These are phyloP conservation scores for Neurospora pannonica DNA, from an alignment of 495 filamentous ascomycete genomes.

Conservation along the genomic window DNA sequence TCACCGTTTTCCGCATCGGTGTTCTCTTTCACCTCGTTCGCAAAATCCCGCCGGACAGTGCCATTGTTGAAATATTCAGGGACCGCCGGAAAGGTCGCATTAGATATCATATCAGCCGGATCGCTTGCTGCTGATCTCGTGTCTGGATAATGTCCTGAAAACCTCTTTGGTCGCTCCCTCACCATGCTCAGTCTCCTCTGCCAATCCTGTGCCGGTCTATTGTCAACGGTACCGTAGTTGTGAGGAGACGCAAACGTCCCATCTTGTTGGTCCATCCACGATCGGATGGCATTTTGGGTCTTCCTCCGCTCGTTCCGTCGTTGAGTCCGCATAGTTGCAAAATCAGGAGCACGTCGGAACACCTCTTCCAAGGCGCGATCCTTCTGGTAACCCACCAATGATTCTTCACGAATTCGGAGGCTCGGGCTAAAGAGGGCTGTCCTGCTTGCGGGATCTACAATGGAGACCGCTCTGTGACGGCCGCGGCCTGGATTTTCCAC, in stretches of 20 bases:
- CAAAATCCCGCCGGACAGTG: conserved; percentile 19
- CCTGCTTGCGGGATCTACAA: conserved; percentile 41
- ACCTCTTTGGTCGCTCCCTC: conserved; percentile 30
- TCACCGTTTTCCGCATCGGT: conserved; percentile 81
- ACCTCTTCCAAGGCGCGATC: conserved; percentile 89
- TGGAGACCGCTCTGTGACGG: conserved; percentile 39
- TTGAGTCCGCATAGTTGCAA: conserved; percentile 34
- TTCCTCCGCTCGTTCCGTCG: conserved; percentile 51
- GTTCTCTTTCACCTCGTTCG: conserved; percentile 32
- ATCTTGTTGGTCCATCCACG: conserved; percentile 75
- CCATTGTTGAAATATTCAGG: conserved; percentile 13
- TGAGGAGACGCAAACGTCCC: conserved; percentile 52
- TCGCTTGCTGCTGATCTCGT: conserved; percentile 45
- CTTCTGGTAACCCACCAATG: conserved; percentile 74
- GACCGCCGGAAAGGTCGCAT: conserved; percentile 26
- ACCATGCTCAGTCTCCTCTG: conserved; percentile 33
- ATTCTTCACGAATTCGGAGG: conserved; percentile 67
- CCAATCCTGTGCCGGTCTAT: conserved; percentile 27
- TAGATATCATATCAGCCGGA: conserved; percentile 42
- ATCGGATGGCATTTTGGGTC: conserved; percentile 64
- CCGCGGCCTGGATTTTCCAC: conserved; percentile 35
- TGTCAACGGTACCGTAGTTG: conserved; percentile 39
- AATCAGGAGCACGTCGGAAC: conserved; percentile 52
- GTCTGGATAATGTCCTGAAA: conserved; percentile 34
- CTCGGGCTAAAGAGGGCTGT: conserved; percentile 57